Evolutionary conservation across 2,329 filamentous ascomycete genomes (phyloP).

Genomic region (Penicillium sumatraense): DNA sequence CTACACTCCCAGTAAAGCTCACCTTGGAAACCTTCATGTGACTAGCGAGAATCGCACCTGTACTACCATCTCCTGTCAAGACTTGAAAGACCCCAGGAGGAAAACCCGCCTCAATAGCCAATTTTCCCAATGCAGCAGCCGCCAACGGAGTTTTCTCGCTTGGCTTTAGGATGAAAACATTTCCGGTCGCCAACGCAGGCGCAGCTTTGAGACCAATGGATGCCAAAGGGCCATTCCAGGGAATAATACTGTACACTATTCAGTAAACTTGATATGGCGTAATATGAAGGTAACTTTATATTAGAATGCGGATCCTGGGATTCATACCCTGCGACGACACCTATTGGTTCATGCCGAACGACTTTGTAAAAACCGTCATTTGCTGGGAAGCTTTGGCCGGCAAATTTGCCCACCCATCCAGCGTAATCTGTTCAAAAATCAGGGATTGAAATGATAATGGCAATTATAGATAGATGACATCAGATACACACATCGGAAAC

Average conservation of each 20-base stretch:
- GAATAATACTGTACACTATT: slow-evolving; percentile 62
- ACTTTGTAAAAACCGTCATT: neutral
- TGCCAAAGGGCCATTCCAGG: slow-evolving; percentile 83
- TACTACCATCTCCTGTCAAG: slow-evolving; percentile 75
- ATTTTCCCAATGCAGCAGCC: slow-evolving; percentile 60
- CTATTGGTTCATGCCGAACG: neutral
- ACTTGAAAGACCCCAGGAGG: slow-evolving; percentile 64
- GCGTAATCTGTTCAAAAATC: too few species aligned
- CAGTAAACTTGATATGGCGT: too few species aligned
- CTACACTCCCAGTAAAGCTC: slow-evolving; percentile 64
- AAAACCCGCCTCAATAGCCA: slow-evolving; percentile 63
- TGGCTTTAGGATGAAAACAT: slow-evolving; percentile 66
- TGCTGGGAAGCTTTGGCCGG: neutral
- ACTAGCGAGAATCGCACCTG: slow-evolving; percentile 67
- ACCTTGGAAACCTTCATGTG: slow-evolving; percentile 68
- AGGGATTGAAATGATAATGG: too few species aligned
- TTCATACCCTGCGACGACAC: neutral
- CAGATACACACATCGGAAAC: too few species aligned
- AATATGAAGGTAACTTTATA: too few species aligned
- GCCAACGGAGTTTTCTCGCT: slow-evolving; percentile 69
- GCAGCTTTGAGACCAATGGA: slow-evolving; percentile 85
- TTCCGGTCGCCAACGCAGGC: slow-evolving; percentile 66
- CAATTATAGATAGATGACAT: too few species aligned
- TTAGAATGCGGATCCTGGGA: too few species aligned
- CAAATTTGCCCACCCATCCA: neutral